phyloP scores from a whole-genome alignment of 1,139 yeast species.

The Arxiozyma telluris region DNA sequence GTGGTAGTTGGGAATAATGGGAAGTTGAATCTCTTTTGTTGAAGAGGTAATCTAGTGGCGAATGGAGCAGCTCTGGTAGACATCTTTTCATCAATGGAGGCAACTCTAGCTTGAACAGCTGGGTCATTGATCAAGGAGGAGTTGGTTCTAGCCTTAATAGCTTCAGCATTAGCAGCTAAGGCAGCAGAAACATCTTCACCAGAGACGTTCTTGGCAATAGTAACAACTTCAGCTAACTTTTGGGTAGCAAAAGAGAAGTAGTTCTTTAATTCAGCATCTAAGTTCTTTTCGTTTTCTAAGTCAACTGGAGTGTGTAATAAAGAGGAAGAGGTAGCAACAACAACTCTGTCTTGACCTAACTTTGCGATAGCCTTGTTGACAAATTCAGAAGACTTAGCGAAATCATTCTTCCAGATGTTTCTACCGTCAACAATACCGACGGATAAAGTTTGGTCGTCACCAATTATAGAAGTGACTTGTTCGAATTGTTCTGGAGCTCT shows the following conservation, averaged over 20 bases:
- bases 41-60: conserved; percentile 79
- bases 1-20: conserved; percentile 99
- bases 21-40: conserved; percentile 78
- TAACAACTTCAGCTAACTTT: conserved; percentile 85
- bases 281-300: conserved; percentile 81
- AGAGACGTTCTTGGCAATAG: conserved; percentile 79
- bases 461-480: conserved; percentile 59
- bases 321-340: conserved; percentile 93
- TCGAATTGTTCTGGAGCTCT: conserved; percentile 96
- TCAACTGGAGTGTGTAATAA: conserved; percentile 98
- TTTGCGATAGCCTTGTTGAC: conserved; percentile 76
- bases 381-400: conserved; percentile 70
- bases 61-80: conserved; percentile 83
- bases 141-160: conserved; percentile 76
- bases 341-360: conserved; percentile 80
- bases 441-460: conserved; percentile 68
- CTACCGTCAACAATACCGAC: conserved; percentile 98
- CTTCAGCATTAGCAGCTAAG: conserved; percentile 77
- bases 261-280: conserved; percentile 84
- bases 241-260: conserved; percentile 99
- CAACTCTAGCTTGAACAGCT: conserved; percentile 81
- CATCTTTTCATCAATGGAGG: conserved; percentile 67
- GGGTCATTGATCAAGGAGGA: conserved; percentile 87
- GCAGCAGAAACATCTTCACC: conserved; percentile 63
- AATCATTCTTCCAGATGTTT: conserved; percentile 98